A percentile compares a stretch with the other conserved stretches of the same genome.
These are phyloP conservation scores for Blastomyces emzantsi DNA, from an alignment of 2,329 filamentous ascomycete genomes.

Conservation along the genomic window DNA sequence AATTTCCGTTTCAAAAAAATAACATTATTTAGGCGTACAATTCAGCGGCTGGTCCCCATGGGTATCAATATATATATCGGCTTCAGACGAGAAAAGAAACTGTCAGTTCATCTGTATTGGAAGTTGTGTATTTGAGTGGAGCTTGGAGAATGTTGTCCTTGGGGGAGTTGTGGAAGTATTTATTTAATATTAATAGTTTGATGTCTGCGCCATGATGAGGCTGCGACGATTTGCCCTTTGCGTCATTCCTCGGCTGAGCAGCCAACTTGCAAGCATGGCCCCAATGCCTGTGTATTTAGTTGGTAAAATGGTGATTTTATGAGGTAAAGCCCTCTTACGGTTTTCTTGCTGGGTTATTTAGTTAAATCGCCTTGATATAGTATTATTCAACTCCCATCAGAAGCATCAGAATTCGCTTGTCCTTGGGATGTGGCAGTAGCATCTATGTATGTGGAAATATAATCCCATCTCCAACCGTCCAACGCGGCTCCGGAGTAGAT, in stretches of 20 bases:
- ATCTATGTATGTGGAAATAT: background rate
- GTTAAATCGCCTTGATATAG: background rate
- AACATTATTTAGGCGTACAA: background rate
- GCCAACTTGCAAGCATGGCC: background rate
- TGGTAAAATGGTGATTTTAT: too few species aligned
- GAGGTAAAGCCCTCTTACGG: background rate
- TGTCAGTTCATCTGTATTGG: background rate
- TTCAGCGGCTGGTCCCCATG: background rate
- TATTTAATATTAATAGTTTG: background rate
- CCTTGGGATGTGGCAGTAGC: background rate
- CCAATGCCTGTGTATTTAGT: background rate
- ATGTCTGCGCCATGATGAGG: background rate
- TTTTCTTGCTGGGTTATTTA: background rate
- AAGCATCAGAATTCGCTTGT: background rate
- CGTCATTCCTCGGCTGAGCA: conserved; percentile 48
- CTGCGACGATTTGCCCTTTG: background rate
- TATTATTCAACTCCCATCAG: background rate
- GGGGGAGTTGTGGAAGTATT: background rate
- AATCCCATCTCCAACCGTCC: too few species aligned
- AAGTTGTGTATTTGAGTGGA: background rate
- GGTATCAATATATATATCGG: background rate
- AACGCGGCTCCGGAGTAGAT: background rate
- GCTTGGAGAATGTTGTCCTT: background rate
- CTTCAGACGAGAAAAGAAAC: background rate
- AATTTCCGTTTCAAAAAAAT: background rate